These are phyloP conservation scores for Dichomitus squalens DNA, from an alignment of 1,284 basidiomycete species.

Conservation along the genomic window DNA sequence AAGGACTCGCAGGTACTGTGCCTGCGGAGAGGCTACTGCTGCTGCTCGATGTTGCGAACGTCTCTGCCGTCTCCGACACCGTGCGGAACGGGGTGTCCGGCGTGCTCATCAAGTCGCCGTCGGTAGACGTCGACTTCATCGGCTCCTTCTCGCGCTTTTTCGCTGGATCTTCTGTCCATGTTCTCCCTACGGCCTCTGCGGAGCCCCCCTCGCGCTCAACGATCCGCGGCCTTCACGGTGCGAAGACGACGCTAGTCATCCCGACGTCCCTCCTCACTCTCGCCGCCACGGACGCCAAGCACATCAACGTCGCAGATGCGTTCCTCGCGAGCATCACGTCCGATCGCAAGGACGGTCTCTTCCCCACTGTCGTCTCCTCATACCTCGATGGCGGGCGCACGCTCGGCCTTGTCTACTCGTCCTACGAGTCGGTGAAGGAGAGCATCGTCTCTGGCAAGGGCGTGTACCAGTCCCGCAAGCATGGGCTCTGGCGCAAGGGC, in stretches of 20 bases:
- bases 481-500: conserved; percentile 97
- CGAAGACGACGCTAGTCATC: conserved; percentile 72
- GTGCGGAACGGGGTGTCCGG: conserved; percentile 74
- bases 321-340: conserved; percentile 84
- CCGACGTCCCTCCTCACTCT: conserved; percentile 75
- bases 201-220: conserved; percentile 52
- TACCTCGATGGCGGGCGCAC: conserved; percentile 73
- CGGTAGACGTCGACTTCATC: conserved; percentile 70
- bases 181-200: conserved; percentile 50
- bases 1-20: conserved; percentile 68
- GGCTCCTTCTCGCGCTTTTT: conserved; percentile 78
- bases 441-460: conserved; percentile 90
- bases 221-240: conserved; percentile 57
- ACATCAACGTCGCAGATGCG: conserved; percentile 81
- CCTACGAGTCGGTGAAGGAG: conserved; percentile 82
- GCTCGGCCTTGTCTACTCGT: conserved; percentile 98
- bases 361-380: conserved; percentile 89
- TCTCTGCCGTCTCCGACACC: conserved; percentile 74
- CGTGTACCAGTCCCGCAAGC: conserved; percentile 95
- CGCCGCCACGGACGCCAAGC: conserved; percentile 49
- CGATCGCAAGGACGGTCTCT: conserved; percentile 91
- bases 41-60: conserved; percentile 70
- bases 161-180: conserved; percentile 59
- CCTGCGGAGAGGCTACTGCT: conserved; percentile 76
- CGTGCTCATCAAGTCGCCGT: conserved; percentile 72